Base-by-base conservation (phyloP, 441 rosid species). In the Adansonia grandidieri region DNA sequence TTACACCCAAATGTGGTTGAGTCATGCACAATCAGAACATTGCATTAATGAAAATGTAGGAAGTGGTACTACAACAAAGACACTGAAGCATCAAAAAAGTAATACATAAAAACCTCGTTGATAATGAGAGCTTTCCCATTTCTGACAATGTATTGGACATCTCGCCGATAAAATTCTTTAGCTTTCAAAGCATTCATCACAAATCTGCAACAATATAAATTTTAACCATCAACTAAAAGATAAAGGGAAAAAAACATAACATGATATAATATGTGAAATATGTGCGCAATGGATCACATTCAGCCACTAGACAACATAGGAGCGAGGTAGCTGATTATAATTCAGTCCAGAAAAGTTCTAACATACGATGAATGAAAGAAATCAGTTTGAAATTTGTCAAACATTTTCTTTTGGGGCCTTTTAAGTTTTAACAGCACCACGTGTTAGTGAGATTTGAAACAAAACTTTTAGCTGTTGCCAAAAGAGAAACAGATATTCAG, bases 101-200 rank as follows among this genome's bases (percentile, higher is more conserved):
- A 40, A 63, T 28, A 37, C 32, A 48, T 4, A 45, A 62, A 14
- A 17, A 95, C 99, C 99, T 95, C 99, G 80, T 95, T 95, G 83
- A 95, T 90, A 69, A 95, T 93, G 63, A 91, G 91, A 81, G 97
- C 99, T 86, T 93, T 90, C 81, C 98, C 97, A 82, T 93, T 88
- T 87, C 97, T 89, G 75, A 95, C 96, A 58, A 95, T 92, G 80
- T 95, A 95, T 76, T 95, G 97, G 69, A 95, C 99, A 88, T 95
- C 95, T 58, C 85, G 91, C 77, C 94, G 89, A 87, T 90, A 95
- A 86, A 95, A 95, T 83, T 95, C 99, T 89, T 93, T 95, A 82
- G 99, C 99, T 88, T 95, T 95, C 75, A 95, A 80, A 80, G 96
- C 98, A 89, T 95, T 95, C 90, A 95, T 84, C 78, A 95, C 99